Conservation (phyloP, 1,284 basidiomycete species). For the Pseudozyma flocculosa region DNA sequence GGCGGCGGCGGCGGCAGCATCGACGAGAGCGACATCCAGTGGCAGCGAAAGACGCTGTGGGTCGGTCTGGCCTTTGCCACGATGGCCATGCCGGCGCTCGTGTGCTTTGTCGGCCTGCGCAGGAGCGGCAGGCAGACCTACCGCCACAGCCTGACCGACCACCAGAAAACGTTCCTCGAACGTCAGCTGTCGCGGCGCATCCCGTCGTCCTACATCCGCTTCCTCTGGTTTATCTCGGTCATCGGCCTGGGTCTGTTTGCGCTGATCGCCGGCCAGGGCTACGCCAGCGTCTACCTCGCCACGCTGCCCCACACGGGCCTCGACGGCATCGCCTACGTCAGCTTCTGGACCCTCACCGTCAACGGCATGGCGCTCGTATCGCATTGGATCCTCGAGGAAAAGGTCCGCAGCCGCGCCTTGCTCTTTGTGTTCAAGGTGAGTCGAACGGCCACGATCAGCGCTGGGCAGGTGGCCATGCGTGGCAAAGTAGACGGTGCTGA, state of each 20-base stretch:
- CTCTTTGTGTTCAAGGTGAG: conserved; percentile 62
- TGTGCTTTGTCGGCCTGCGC: conserved; percentile 51
- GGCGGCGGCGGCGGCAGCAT: conserved; percentile 7
- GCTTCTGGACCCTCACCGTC: conserved; percentile 63
- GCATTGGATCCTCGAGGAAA: conserved; percentile 62
- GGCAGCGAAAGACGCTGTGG: conserved; percentile 66
- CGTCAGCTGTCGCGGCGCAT: conserved; percentile 61
- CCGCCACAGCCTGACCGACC: conserved; percentile 57
- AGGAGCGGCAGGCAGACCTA: conserved; percentile 54
- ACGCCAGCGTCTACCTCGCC: conserved; percentile 63
- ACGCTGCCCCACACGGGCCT: conserved; percentile 64
- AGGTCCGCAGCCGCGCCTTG: conserved; percentile 63
- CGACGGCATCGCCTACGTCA: conserved; percentile 65
- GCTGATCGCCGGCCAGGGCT: conserved; percentile 65
- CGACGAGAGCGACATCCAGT: conserved; percentile 59
- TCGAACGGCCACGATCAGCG: too few relatives aligned
- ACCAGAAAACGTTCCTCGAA: conserved; percentile 61
- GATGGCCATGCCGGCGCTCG: conserved; percentile 64
- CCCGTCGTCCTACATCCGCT: conserved; percentile 63
- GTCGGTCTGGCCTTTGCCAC: conserved; percentile 63
- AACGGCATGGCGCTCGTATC: conserved; percentile 61
- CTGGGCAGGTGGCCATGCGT: too few relatives aligned
- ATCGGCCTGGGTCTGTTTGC: conserved; percentile 63
- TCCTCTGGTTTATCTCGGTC: conserved; percentile 65
- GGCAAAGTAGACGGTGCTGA: too few relatives aligned